These are phyloP conservation scores for Trichoderma semiorbis DNA, from an alignment of 2,329 filamentous ascomycete genomes.

Conservation along the genomic window DNA sequence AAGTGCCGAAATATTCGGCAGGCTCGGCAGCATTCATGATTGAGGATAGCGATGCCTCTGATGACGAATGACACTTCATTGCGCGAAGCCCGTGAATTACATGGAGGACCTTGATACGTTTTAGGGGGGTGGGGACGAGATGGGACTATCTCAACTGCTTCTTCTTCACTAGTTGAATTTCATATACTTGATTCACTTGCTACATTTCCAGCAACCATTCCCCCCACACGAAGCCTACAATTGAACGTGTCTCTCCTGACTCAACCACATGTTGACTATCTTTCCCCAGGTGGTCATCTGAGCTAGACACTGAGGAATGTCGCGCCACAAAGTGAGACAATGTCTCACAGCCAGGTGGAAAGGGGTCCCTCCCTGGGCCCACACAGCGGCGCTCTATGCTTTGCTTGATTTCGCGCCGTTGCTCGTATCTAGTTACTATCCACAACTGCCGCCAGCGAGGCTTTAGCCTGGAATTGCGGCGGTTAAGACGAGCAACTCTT, in stretches of 20 bases:
- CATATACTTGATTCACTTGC: background rate
- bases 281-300: background rate
- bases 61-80: constrained; percentile 2
- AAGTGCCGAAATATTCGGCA: constrained; percentile 41
- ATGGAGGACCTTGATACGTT: background rate
- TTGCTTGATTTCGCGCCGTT: background rate
- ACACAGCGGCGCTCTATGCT: background rate
- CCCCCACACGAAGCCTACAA: background rate
- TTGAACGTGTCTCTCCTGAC: background rate
- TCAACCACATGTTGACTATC: background rate
- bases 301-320: no score
- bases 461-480: background rate
- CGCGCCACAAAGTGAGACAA: background rate
- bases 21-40: constrained; percentile 48
- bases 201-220: background rate
- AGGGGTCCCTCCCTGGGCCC: background rate
- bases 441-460: constrained; percentile 4
- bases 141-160: background rate
- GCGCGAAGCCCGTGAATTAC: background rate
- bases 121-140: background rate
- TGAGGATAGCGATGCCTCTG: constrained; percentile 35
- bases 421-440: background rate
- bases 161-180: background rate
- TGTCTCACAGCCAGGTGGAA: background rate
- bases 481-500: background rate